Percentiles rank a stretch among this genome's conserved stretches.
These are phyloP conservation scores for Xanthoconium stramineum DNA, from an alignment of 768 basidiomycete genomes.

Conservation along the genomic window DNA sequence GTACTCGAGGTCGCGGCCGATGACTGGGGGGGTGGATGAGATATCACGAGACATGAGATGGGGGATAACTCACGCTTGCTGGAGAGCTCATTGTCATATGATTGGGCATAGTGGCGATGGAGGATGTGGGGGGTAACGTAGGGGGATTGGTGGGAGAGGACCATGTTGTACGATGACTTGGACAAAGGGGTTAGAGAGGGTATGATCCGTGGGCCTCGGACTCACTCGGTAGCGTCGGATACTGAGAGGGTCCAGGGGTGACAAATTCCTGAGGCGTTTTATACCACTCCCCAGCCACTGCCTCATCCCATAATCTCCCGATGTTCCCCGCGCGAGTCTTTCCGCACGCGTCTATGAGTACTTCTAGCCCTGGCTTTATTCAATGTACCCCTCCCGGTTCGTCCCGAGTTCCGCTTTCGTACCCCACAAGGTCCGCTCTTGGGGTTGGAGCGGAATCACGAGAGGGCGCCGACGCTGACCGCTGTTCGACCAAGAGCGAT, in stretches of 20 bases:
- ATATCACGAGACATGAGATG: neutral
- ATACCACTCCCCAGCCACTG: conserved; percentile 25
- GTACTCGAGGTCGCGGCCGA: conserved; percentile 91
- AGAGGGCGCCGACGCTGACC: neutral
- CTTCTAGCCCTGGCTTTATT: no score
- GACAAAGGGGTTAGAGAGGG: neutral
- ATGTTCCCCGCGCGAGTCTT: conserved; percentile 17
- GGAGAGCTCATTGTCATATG: conserved; percentile 59
- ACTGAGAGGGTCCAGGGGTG: neutral
- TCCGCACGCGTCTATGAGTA: conserved; percentile 11
- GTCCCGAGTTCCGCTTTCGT: conserved; percentile 12
- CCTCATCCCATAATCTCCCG: conserved; percentile 36
- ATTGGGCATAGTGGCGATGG: conserved; percentile 81
- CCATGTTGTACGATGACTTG: conserved; percentile 45
- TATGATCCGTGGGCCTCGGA: conserved; percentile 30
- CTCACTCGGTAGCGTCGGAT: conserved; percentile 19
- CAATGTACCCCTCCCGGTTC: neutral
- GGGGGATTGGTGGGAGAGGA: conserved; percentile 69
- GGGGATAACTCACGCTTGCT: conserved; percentile 50
- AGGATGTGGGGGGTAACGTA: conserved; percentile 89
- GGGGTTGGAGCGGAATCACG: neutral
- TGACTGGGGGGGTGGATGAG: conserved; percentile 49
- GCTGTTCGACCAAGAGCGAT: neutral
- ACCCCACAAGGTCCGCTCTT: neutral
- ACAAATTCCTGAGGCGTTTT: conserved; percentile 18